These are phyloP conservation scores for Earliella scabrosa DNA, from an alignment of 1,284 basidiomycete genomes.

Conservation along the genomic window DNA sequence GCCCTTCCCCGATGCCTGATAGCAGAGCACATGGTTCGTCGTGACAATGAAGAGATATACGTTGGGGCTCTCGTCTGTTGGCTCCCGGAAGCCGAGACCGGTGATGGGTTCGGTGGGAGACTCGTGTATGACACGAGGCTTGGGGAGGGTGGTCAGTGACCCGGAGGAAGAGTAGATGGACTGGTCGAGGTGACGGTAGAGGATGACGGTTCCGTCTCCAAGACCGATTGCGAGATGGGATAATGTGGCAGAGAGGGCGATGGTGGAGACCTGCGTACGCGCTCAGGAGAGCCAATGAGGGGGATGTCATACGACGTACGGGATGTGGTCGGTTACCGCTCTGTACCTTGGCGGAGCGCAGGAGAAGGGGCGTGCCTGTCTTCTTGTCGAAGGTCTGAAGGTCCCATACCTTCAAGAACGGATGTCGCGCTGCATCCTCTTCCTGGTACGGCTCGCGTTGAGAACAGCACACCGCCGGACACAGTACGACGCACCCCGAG, in stretches of 20 bases:
- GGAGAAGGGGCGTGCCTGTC: slow-evolving; percentile 65
- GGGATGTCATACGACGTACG: slow-evolving; percentile 44
- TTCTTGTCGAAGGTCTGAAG: slow-evolving; percentile 78
- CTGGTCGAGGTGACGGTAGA: slow-evolving; percentile 91
- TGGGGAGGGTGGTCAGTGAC: slow-evolving; percentile 76
- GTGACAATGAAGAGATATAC: slow-evolving; percentile 87
- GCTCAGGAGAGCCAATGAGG: background rate
- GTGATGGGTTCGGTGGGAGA: slow-evolving; percentile 87
- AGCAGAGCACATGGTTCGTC: slow-evolving; percentile 79
- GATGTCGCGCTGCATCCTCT: slow-evolving; percentile 75
- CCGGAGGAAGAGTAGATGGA: slow-evolving; percentile 69
- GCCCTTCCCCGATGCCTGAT: slow-evolving; percentile 78
- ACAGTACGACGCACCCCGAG: slow-evolving; percentile 68
- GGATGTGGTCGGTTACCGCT: slow-evolving; percentile 82
- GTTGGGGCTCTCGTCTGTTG: slow-evolving; percentile 52
- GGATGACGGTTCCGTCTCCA: slow-evolving; percentile 92
- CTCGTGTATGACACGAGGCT: slow-evolving; percentile 81
- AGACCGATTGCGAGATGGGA: slow-evolving; percentile 90
- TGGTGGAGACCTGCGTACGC: slow-evolving; percentile 67
- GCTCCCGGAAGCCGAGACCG: slow-evolving; percentile 86
- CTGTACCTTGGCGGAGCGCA: slow-evolving; percentile 82
- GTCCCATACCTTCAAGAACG: slow-evolving; percentile 91
- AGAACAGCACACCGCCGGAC: background rate
- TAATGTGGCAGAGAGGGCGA: slow-evolving; percentile 82
- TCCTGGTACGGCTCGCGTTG: slow-evolving; percentile 53